Evolutionary conservation across 805 yeast species (phyloP).

Genomic region (Wickerhamomyces canadensis): DNA sequence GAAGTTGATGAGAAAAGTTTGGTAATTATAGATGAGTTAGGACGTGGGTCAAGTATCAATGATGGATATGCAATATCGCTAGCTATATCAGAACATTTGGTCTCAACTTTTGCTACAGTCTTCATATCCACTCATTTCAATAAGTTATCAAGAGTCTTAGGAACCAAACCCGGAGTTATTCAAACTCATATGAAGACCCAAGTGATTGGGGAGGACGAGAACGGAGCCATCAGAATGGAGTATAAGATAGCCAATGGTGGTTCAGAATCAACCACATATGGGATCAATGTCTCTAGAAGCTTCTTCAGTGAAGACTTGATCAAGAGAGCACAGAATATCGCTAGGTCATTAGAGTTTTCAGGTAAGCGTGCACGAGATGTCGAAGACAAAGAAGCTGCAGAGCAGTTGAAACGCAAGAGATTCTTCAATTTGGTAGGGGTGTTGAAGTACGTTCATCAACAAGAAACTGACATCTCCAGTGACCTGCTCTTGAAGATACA

Average conservation of each 20-base stretch:
- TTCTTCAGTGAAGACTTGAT: conserved; percentile 24
- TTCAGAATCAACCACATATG: conserved; percentile 26
- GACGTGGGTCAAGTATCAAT: conserved; percentile 43
- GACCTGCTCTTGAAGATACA: conserved; percentile 21
- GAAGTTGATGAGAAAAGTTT: conserved; percentile 28
- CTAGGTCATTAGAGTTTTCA: conserved; percentile 11
- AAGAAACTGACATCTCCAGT: conserved; percentile 9
- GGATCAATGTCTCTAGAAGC: conserved; percentile 23
- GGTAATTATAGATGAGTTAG: conserved; percentile 49
- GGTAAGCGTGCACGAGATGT: conserved; percentile 1
- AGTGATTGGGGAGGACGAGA: conserved; percentile 8
- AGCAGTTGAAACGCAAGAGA: conserved; percentile 16
- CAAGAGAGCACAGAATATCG: conserved; percentile 24
- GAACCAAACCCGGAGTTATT: conserved; percentile 28
- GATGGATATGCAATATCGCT: conserved; percentile 51
- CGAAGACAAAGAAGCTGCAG: conserved; percentile 2
- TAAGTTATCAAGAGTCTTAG: conserved; percentile 33
- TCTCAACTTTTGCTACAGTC: conserved; percentile 24
- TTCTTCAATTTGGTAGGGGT: conserved; percentile 24
- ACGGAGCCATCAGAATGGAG: conserved; percentile 24
- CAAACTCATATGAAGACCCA: conserved; percentile 33
- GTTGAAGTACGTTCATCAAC: conserved; percentile 14
- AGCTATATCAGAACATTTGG: conserved; percentile 36
- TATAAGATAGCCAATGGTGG: conserved; percentile 24
- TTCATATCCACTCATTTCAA: conserved; percentile 42